Evolutionary conservation across 1,284 basidiomycete genomes (phyloP).

Genomic region (Anthracocystis walkeri): DNA sequence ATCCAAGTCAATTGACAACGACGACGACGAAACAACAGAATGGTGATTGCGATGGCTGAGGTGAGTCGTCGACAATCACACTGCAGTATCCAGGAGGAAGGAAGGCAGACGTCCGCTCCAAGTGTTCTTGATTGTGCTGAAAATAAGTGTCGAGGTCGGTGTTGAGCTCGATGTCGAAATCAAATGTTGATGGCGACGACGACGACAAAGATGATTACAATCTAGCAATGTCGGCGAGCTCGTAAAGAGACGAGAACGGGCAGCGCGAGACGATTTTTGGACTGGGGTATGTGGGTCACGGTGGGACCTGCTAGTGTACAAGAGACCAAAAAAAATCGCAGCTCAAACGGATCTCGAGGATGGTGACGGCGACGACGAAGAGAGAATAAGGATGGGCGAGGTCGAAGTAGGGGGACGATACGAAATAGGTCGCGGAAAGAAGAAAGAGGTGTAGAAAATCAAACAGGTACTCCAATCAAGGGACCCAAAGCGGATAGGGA

Average conservation of each 20-base stretch:
- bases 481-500: slow-evolving; percentile 14
- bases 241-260: slow-evolving; percentile 1
- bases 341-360: slow-evolving; percentile 18
- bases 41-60: slow-evolving; percentile 8
- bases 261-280: slow-evolving; percentile 17
- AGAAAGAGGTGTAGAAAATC: slow-evolving; percentile 9
- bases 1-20: slow-evolving; percentile 39
- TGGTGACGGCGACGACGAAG: slow-evolving; percentile 14
- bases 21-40: slow-evolving; percentile 13
- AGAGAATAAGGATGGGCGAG: slow-evolving; percentile 5
- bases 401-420: not conserved
- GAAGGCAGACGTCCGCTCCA: slow-evolving; percentile 31
- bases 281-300: slow-evolving; percentile 30
- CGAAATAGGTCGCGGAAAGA: slow-evolving; percentile 18
- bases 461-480: slow-evolving; percentile 31
- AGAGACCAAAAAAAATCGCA: slow-evolving; percentile 26
- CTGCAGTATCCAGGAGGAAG: slow-evolving; percentile 22
- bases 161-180: not conserved
- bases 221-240: slow-evolving; percentile 9
- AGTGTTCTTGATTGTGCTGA: slow-evolving; percentile 4
- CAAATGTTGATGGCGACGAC: slow-evolving; percentile 2
- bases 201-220: slow-evolving; percentile 14
- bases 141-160: not conserved
- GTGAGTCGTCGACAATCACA: slow-evolving; percentile 5
- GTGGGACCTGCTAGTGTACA: slow-evolving; percentile 38